phyloP scores from a whole-genome alignment of 75 land plant genomes.

The Sequoiadendron giganteum region DNA sequence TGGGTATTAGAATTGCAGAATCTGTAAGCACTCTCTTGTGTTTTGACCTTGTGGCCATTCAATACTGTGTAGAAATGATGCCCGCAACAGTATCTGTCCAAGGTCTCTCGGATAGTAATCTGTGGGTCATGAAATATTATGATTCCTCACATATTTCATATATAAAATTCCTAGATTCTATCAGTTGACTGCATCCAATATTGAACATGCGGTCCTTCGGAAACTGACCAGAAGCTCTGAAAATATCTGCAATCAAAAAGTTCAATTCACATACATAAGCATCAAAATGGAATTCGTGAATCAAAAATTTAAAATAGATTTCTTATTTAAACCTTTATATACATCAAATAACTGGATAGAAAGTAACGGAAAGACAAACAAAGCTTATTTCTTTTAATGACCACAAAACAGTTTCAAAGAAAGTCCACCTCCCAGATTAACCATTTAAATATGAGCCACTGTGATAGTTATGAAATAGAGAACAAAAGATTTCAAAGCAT shows the following conservation, averaged over 20 bases:
- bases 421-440: background rate
- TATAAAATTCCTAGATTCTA: background rate
- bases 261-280: background rate
- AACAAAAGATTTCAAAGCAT: background rate
- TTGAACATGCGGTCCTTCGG: background rate
- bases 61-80: background rate
- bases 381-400: background rate
- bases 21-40: constrained; percentile 8
- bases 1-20: constrained; percentile 1
- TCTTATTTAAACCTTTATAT: background rate
- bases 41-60: constrained; percentile 6
- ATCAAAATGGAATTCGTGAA: background rate
- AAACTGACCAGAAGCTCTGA: background rate
- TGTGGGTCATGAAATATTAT: background rate
- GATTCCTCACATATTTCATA: background rate
- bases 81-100: background rate
- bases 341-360: background rate
- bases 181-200: background rate
- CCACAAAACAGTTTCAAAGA: background rate
- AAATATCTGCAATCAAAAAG: constrained; percentile 9
- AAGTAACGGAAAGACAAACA: background rate
- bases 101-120: background rate
- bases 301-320: background rate
- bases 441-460: background rate
- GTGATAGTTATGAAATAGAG: background rate